These are phyloP conservation scores for Breynia disticha DNA, from an alignment of 441 rosid species.

Conservation along the genomic window DNA sequence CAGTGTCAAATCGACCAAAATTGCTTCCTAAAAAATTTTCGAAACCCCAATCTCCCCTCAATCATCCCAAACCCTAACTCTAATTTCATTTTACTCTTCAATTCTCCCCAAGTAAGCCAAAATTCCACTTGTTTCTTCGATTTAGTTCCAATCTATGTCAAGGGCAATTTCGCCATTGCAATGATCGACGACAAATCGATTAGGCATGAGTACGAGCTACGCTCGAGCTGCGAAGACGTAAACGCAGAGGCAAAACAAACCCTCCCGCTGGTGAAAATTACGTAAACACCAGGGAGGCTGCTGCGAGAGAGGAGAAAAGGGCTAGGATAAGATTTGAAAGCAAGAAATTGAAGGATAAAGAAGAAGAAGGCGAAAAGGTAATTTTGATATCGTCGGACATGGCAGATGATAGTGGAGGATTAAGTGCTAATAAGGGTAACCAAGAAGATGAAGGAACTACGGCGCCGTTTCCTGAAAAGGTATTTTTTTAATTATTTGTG, in stretches of 20 bases:
- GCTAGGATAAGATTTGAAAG: constrained; percentile 62
- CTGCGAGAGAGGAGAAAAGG: constrained; percentile 34
- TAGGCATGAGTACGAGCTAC: constrained; percentile 28
- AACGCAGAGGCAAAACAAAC: constrained; percentile 40
- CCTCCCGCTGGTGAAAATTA: constrained; percentile 15
- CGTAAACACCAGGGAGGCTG: constrained; percentile 37
- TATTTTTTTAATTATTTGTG: constrained; percentile 10
- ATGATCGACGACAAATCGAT: constrained; percentile 31
- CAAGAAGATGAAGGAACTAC: constrained; percentile 88
- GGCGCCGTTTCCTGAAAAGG: constrained; percentile 90
- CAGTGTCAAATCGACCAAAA: too few relatives aligned
- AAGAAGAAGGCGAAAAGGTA: constrained; percentile 8
- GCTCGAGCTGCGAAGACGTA: constrained; percentile 87
- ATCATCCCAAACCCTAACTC: too few relatives aligned
- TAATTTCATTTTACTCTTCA: not conserved
- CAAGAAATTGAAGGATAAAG: constrained; percentile 25
- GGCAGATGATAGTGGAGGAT: constrained; percentile 84
- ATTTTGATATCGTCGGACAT: constrained; percentile 22
- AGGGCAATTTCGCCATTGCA: constrained; percentile 19
- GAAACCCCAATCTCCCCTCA: not conserved
- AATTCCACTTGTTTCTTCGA: not conserved
- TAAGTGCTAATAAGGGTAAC: constrained; percentile 75
- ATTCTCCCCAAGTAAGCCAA: not conserved
- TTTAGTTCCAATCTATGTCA: constrained; percentile 16
- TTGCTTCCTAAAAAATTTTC: too few relatives aligned